Evolutionary conservation across 495 filamentous ascomycete species (phyloP), one percentile per base, ranked within the genome.

Genomic region (Penicillium maclennaniae): DNA sequence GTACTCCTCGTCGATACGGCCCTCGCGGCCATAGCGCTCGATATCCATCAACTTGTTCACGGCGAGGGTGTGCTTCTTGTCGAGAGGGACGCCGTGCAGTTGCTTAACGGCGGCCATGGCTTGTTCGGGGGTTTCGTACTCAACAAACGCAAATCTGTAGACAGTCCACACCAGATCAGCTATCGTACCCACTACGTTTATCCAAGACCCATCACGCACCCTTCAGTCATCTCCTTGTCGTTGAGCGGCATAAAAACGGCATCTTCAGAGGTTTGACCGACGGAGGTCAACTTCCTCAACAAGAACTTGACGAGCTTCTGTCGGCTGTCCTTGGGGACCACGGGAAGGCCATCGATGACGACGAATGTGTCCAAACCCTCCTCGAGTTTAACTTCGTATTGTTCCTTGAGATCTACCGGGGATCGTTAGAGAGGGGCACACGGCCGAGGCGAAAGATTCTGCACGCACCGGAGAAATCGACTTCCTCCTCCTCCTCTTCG

Each of bases 11-110:
- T 95, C 85, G 61, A 98, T 82, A 28, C 90, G 84, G 56, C 95
- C 93, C 74, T 97, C 92, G 15, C 91, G 83, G 25, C 93, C 93
- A 71, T 91, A 98, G 53, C 92, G 87, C 59, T 97, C 93, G 60
- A 98, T 89, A 70, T 98, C 93, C 63, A 92, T 96, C 65, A 98
- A 77, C 73, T 98, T 98, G 82, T 98, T 98, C 63, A 97, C 91
- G 55, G 83, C 80, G 54, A 98, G 82, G 19, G 87, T 95, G 79
- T 98, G 91, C 75, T 83, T 96, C 79, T 89, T 96, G 76, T 98
- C 93, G 63, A 97, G 85, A 21, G 91, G 80, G 16, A 86, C 81
- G 54, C 80, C 82, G 65, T 97, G 84, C 50, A 98, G 84, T 54
- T 84, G 79, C 69, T 95, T 90, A 60, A 90, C 87, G 45, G 92